phyloP scores from a whole-genome alignment of 495 filamentous ascomycete species.

The Oidiodendron maius region DNA sequence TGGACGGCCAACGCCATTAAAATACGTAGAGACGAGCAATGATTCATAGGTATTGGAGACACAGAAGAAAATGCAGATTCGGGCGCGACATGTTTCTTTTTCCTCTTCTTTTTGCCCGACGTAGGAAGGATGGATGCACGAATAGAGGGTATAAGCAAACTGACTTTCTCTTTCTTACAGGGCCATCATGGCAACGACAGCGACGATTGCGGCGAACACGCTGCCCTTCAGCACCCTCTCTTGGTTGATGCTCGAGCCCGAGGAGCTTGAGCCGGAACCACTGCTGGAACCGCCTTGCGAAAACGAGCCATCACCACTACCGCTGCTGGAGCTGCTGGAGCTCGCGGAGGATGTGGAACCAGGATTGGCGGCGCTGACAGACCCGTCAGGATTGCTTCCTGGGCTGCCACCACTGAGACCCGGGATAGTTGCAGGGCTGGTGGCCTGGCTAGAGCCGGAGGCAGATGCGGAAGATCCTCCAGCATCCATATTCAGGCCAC shows the following conservation, averaged over 20 bases:
- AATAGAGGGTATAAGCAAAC: too few species aligned
- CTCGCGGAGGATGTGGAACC: neutral
- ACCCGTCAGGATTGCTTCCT: slow-evolving; percentile 2
- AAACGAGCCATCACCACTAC: neutral
- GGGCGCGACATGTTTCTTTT: too few species aligned
- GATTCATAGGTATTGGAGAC: too few species aligned
- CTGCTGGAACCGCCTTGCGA: slow-evolving; percentile 1
- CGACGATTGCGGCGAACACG: slow-evolving; percentile 43
- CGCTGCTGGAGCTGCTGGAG: neutral
- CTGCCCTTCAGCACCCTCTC: slow-evolving; percentile 38
- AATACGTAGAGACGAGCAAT: too few species aligned
- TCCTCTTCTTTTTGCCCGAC: too few species aligned
- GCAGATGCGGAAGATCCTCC: slow-evolving; percentile 21
- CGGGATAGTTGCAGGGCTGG: slow-evolving; percentile 9
- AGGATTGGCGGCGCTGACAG: neutral
- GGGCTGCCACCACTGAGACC: slow-evolving; percentile 12
- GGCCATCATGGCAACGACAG: slow-evolving; percentile 38
- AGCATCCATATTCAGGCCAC: slow-evolving; percentile 64
- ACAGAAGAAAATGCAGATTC: too few species aligned
- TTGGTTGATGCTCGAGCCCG: slow-evolving; percentile 23
- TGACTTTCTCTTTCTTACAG: too few species aligned
- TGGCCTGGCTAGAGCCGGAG: neutral
- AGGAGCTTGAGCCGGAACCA: neutral
- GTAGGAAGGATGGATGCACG: too few species aligned
- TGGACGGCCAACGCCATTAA: slow-evolving; percentile 24